Evolutionary conservation across 148 eudicot species (phyloP), one percentile per base, ranked within the genome.

Genomic region (Linanthus parryae): DNA sequence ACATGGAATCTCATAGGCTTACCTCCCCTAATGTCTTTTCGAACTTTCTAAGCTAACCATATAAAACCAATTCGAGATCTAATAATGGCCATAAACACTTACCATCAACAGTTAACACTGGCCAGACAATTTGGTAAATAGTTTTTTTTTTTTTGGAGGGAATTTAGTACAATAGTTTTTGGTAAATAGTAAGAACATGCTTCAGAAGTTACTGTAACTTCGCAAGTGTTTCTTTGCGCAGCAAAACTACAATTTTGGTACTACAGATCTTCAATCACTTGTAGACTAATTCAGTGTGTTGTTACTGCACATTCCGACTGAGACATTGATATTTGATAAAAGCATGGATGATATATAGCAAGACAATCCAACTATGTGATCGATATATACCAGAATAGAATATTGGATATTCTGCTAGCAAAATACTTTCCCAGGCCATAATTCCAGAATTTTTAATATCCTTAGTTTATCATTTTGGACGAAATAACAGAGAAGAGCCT

Each of bases 201-300:
- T n/a, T 20, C n/a, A 25, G 29, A 15, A 56, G 8, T 42, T 20
- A 47, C 4, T 5, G 14, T 21, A 21, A 20, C 2, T 14, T 7
- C 19, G n/a, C 1, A 2, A 7, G n/a, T 43, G 38, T 28, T 20
- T 21, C 20, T 27, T 18, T 3, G 30, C 9, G n/a, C 8, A 43
- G 8, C 1, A 33, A 12, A 3, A 29, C 22, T 8, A 25, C 58
- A 54, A 54, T 12, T 39, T 39, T 40, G 27, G 30, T 13, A 42
- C 20, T 23, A 17, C 18, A 20, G 40, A 30, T 12, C 28, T 56
- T 56, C 50, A 50, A 56, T 43, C 50, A 31, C 50, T 42, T 56
- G 61, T 30, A 28, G 35, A 20, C 31, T 12, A n/a, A 56, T 28
- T 20, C 28, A 12, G 18, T 3, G 31, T 19, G 5, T 7, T 43